These are phyloP conservation scores for Teunomyces pallodes DNA, from an alignment of 805 yeast genomes.

Conservation along the genomic window DNA sequence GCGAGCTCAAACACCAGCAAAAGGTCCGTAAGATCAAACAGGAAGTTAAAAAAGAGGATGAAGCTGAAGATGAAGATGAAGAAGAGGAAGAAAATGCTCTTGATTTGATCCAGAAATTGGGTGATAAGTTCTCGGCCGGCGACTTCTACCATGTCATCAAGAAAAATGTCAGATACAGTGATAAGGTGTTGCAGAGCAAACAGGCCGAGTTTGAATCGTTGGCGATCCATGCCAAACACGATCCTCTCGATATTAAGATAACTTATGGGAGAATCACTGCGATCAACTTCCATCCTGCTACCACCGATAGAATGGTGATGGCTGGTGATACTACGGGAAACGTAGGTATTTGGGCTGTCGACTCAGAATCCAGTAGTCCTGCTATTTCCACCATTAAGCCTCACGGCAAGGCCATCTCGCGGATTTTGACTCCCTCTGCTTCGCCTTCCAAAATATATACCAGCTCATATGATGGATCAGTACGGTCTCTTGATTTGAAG, in stretches of 20 bases:
- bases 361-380: slow-evolving; percentile 41
- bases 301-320: slow-evolving; percentile 56
- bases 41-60: slow-evolving; percentile 1
- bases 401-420: slow-evolving; percentile 73
- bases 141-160: slow-evolving; percentile 62
- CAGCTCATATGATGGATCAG: slow-evolving; percentile 84
- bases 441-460: slow-evolving; percentile 59
- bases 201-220: slow-evolving; percentile 56
- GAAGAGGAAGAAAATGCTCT: slow-evolving; percentile 13
- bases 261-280: slow-evolving; percentile 72
- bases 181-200: slow-evolving; percentile 42
- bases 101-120: slow-evolving; percentile 35
- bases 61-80: slow-evolving; percentile 3
- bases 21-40: slow-evolving; percentile 16
- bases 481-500: slow-evolving; percentile 67
- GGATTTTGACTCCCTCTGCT: slow-evolving; percentile 51
- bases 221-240: slow-evolving; percentile 52
- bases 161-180: slow-evolving; percentile 20
- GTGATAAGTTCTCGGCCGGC: slow-evolving; percentile 60
- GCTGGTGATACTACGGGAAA: slow-evolving; percentile 92
- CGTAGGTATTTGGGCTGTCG: slow-evolving; percentile 85
- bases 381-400: slow-evolving; percentile 64
- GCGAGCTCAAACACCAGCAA: slow-evolving; percentile 29
- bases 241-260: slow-evolving; percentile 69
- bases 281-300: slow-evolving; percentile 73